Conservation (phyloP, 2,329 filamentous ascomycete genomes). For the Stachybotrys echinatus region DNA sequence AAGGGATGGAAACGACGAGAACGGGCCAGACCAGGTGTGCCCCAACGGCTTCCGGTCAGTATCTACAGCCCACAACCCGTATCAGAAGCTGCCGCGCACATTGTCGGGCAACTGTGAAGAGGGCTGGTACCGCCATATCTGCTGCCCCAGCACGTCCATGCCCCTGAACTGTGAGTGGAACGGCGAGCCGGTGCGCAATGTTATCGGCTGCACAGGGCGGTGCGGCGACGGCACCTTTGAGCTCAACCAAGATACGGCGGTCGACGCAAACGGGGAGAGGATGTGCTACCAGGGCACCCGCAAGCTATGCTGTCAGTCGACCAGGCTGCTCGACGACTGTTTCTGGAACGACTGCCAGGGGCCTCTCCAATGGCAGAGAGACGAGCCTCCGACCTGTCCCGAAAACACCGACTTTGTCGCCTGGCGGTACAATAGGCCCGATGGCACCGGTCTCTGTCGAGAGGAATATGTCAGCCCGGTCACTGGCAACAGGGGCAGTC, state of each 20-base stretch:
- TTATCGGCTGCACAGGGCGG: constrained; percentile 10
- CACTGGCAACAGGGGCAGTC: background rate
- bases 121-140: constrained; percentile 19
- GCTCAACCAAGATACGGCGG: constrained; percentile 7
- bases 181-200: constrained; percentile 11
- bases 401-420: background rate
- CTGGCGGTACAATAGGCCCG: constrained; percentile 1
- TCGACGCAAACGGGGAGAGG: constrained; percentile 7
- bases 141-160: constrained; percentile 19
- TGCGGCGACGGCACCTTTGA: constrained; percentile 11
- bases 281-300: constrained; percentile 6
- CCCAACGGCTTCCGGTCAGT: constrained; percentile 10
- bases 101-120: constrained; percentile 9
- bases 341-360: constrained; percentile 17
- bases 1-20: constrained; percentile 11
- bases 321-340: constrained; percentile 12
- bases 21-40: constrained; percentile 13
- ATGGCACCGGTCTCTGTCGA: background rate
- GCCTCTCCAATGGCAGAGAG: background rate
- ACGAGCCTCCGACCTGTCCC: background rate
- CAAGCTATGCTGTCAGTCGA: constrained; percentile 15
- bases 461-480: background rate
- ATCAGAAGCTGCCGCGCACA: constrained; percentile 4
- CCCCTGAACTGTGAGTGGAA: constrained; percentile 21
- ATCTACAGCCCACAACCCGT: constrained; percentile 6